Evolutionary conservation across 371 early-diverging fungal genomes (phyloP).

Genomic region (Conidiobolus incongruus): DNA sequence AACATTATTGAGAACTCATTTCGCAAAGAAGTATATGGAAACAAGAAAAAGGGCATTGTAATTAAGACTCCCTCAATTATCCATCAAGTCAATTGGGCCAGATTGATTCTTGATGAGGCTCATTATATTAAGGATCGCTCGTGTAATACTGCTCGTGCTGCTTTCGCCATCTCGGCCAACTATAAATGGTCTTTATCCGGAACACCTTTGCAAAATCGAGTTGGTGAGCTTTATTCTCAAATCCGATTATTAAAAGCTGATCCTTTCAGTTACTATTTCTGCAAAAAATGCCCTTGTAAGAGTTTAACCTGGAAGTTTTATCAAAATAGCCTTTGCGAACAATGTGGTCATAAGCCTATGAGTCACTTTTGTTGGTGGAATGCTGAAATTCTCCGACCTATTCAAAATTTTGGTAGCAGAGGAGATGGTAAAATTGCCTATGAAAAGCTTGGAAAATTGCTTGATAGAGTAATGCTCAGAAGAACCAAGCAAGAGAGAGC

Average conservation of each 20-base stretch:
- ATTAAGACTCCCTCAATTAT: constrained; percentile 40
- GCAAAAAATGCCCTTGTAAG: constrained; percentile 66
- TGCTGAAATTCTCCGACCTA: constrained; percentile 76
- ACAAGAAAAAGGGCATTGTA: constrained; percentile 21
- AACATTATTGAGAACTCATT: constrained; percentile 45
- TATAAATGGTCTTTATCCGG: constrained; percentile 84
- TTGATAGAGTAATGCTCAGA: constrained; percentile 83
- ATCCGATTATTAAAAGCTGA: constrained; percentile 50
- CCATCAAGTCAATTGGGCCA: constrained; percentile 58
- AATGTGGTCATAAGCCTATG: constrained; percentile 58
- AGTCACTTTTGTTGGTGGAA: constrained; percentile 94
- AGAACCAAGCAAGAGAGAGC: constrained; percentile 82
- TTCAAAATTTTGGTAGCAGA: constrained; percentile 47
- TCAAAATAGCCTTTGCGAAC: constrained; percentile 27
- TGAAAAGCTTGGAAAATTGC: constrained; percentile 43
- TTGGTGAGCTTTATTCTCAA: constrained; percentile 89
- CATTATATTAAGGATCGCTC: constrained; percentile 91
- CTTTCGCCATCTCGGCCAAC: constrained; percentile 51
- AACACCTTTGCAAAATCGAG: constrained; percentile 94
- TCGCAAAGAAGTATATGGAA: constrained; percentile 50
- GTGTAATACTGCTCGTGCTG: constrained; percentile 70
- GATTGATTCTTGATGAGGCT: constrained; percentile 70
- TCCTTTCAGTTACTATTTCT: constrained; percentile 56
- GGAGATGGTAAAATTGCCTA: constrained; percentile 50
- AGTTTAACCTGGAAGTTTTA: constrained; percentile 55